A percentile compares a stretch with the other conserved stretches of the same genome.
Evolutionary conservation across 495 filamentous ascomycete species (phyloP).

Genomic region (Rostrohypoxylon terebratum): DNA sequence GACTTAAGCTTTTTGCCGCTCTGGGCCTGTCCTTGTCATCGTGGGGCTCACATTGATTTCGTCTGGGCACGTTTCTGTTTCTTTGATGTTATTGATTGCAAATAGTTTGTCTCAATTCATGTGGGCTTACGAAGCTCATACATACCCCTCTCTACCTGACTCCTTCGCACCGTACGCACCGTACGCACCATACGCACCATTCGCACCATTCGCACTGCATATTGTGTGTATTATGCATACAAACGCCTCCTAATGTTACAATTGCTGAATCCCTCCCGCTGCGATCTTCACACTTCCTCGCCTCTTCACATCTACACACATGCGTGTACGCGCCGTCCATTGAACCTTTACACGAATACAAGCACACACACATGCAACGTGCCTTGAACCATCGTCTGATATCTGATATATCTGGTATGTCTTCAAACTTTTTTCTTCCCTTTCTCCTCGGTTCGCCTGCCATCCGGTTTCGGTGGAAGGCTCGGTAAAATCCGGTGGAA

Average conservation of each 20-base stretch:
- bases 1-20: neutral
- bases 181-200: no score
- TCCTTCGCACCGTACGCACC: no score
- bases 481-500: conserved; percentile 25
- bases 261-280: conserved; percentile 11
- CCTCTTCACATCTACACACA: neutral
- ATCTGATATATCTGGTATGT: neutral
- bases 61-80: neutral
- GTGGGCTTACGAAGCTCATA: neutral
- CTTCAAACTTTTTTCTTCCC: neutral
- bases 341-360: neutral
- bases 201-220: neutral
- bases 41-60: neutral
- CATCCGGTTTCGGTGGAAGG: conserved; percentile 33
- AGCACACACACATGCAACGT: neutral
- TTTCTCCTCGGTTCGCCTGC: conserved; percentile 9
- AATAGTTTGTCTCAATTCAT: neutral
- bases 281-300: neutral
- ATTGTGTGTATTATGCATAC: conserved; percentile 11
- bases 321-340: neutral
- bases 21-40: neutral
- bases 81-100: neutral
- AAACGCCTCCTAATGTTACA: conserved; percentile 15
- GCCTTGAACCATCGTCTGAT: conserved; percentile 3
- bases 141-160: conserved; percentile 2